Evolutionary conservation across 768 basidiomycete species (phyloP).

Genomic region (Tricholoma saponaceum): DNA sequence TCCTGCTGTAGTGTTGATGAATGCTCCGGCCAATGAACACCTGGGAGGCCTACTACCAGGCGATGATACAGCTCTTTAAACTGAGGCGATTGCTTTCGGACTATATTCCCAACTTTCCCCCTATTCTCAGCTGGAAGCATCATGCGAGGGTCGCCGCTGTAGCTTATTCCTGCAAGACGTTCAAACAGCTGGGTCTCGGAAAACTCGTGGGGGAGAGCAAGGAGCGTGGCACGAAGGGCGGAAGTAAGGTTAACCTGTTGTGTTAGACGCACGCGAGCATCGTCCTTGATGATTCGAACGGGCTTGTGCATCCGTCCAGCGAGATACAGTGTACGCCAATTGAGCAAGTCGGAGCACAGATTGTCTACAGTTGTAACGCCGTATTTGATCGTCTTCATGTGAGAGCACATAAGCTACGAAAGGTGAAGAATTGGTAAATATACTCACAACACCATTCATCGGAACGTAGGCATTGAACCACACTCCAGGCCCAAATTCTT

Average conservation of each 20-base stretch:
- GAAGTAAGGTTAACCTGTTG: slow-evolving; percentile 93
- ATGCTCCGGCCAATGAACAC: slow-evolving; percentile 66
- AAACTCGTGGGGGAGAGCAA: slow-evolving; percentile 81
- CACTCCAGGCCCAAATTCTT: slow-evolving; percentile 77
- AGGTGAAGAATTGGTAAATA: slow-evolving; percentile 4
- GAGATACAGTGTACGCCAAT: slow-evolving; percentile 92
- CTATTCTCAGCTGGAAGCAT: slow-evolving; percentile 91
- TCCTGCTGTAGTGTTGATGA: slow-evolving; percentile 69
- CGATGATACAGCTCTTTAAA: slow-evolving; percentile 87
- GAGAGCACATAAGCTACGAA: not conserved
- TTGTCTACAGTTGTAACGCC: slow-evolving; percentile 91
- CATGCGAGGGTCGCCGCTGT: slow-evolving; percentile 93
- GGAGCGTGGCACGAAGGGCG: slow-evolving; percentile 85
- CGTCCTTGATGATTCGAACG: slow-evolving; percentile 87
- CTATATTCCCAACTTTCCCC: slow-evolving; percentile 91
- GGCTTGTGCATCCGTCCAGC: slow-evolving; percentile 98
- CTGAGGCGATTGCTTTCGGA: slow-evolving; percentile 72
- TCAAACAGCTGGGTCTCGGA: slow-evolving; percentile 80
- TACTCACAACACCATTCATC: slow-evolving; percentile 77
- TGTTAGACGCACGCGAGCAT: slow-evolving; percentile 86
- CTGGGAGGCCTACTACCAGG: slow-evolving; percentile 72
- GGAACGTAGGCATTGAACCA: slow-evolving; percentile 96
- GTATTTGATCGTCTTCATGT: slow-evolving; percentile 84
- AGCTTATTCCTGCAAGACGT: slow-evolving; percentile 81
- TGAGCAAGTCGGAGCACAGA: slow-evolving; percentile 84